Percentiles rank a stretch among this genome's conserved stretches.
These are phyloP conservation scores for Mortierella sp. DNA, from an alignment of 371 early-diverging fungal species.

Conservation along the genomic window DNA sequence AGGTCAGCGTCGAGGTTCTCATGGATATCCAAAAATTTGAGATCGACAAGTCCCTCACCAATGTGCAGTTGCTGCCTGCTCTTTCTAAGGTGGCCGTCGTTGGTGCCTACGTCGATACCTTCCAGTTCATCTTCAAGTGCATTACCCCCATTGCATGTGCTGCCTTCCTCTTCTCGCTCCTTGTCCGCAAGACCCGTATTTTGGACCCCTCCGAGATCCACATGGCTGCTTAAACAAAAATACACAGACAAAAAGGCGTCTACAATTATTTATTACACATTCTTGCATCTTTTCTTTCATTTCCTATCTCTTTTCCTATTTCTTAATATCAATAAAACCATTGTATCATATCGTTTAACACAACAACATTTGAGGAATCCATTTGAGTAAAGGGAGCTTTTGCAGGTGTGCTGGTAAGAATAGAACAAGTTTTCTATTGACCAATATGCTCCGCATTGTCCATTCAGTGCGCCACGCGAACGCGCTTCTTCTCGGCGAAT, in stretches of 20 bases:
- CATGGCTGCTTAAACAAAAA: constrained; percentile 29
- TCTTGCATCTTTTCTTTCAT: background rate
- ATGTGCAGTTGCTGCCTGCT: constrained; percentile 47
- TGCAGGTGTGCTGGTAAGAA: too few species aligned
- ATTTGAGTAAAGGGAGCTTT: background rate
- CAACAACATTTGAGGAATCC: background rate
- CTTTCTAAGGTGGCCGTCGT: constrained; percentile 48
- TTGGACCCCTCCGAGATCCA: constrained; percentile 39
- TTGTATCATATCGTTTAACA: background rate
- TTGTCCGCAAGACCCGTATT: constrained; percentile 43
- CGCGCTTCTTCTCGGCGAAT: background rate
- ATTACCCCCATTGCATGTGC: constrained; percentile 59
- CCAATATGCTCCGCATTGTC: too few species aligned
- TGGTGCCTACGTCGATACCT: constrained; percentile 57
- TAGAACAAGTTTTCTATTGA: too few species aligned
- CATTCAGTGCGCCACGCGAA: background rate
- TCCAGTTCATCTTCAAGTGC: constrained; percentile 64
- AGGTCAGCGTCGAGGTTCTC: background rate
- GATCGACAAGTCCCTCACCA: constrained; percentile 48
- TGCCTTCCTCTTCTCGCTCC: constrained; percentile 56
- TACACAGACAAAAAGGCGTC: too few species aligned
- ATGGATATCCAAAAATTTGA: background rate
- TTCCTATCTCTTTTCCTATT: background rate
- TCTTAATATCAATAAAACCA: background rate
- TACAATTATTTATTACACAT: background rate